Conservation (phyloP, 225 moss, liverwort and hornwort genomes). For the Physcomitrellopsis africana region DNA sequence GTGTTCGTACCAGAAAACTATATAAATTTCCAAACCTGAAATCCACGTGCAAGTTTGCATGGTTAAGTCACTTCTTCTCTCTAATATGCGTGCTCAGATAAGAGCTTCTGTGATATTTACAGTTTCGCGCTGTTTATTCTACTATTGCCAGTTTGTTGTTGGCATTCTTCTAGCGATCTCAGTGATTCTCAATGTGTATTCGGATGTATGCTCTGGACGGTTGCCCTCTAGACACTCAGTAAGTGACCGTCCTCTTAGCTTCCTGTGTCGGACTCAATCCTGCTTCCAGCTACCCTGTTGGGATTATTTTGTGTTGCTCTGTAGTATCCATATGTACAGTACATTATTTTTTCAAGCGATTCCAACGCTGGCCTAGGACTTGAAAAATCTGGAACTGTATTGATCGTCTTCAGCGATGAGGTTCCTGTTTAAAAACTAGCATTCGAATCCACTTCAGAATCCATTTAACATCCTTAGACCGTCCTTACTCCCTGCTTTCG, state of each 20-base stretch:
- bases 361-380: neutral
- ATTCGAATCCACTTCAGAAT: neutral
- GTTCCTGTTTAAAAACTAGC: neutral
- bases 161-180: neutral
- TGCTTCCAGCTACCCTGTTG: slow-evolving; percentile 1
- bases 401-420: neutral
- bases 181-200: neutral
- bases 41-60: too few species aligned
- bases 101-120: too few species aligned
- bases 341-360: slow-evolving; percentile 5
- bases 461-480: too few species aligned
- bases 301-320: slow-evolving; percentile 27
- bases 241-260: slow-evolving; percentile 18
- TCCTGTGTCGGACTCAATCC: slow-evolving; percentile 22
- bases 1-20: too few species aligned
- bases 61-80: too few species aligned
- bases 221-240: slow-evolving; percentile 31
- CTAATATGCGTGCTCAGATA: too few species aligned
- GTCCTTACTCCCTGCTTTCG: slow-evolving; percentile 10
- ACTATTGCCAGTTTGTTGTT: slow-evolving; percentile 14
- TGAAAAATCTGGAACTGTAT: neutral
- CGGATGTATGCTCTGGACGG: slow-evolving; percentile 11
- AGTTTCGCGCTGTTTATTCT: neutral
- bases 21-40: too few species aligned
- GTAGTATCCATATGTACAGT: neutral